A percentile compares a stretch with the other conserved stretches of the same genome.
Evolutionary conservation across 495 filamentous ascomycete genomes (phyloP).

Genomic region (Penicillium manginii): DNA sequence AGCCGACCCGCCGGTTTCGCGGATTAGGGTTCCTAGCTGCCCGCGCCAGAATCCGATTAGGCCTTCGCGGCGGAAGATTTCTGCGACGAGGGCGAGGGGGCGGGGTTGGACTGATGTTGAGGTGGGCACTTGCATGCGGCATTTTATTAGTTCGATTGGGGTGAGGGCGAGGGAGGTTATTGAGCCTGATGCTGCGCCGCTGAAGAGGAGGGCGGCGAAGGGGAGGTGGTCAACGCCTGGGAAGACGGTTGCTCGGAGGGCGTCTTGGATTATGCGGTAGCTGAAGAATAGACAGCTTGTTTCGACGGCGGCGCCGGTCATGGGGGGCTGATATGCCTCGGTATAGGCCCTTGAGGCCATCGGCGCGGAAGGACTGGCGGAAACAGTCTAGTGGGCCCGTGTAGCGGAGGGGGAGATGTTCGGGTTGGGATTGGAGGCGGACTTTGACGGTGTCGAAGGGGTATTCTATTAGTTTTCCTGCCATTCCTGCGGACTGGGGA

Average conservation of each 20-base stretch:
- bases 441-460: constrained; percentile 99
- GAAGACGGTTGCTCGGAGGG: constrained; percentile 62
- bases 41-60: constrained; percentile 91
- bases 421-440: constrained; percentile 71
- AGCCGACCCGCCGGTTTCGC: constrained; percentile 89
- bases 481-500: constrained; percentile 75
- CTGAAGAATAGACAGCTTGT: constrained; percentile 95
- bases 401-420: constrained; percentile 80
- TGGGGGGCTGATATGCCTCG: constrained; percentile 91
- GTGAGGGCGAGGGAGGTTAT: constrained; percentile 90
- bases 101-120: constrained; percentile 44
- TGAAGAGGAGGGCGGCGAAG: constrained; percentile 70
- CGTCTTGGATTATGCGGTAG: constrained; percentile 69
- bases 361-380: constrained; percentile 74
- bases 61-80: constrained; percentile 81
- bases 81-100: constrained; percentile 65
- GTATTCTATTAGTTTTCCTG: constrained; percentile 95
- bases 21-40: constrained; percentile 88
- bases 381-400: constrained; percentile 92
- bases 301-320: constrained; percentile 90
- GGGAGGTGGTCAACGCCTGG: constrained; percentile 60
- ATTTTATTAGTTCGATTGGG: constrained; percentile 96
- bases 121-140: constrained; percentile 88
- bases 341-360: constrained; percentile 78
- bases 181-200: constrained; percentile 84